Base-by-base conservation (phyloP, 208 protist species). In the Crithidia brevicula region DNA sequence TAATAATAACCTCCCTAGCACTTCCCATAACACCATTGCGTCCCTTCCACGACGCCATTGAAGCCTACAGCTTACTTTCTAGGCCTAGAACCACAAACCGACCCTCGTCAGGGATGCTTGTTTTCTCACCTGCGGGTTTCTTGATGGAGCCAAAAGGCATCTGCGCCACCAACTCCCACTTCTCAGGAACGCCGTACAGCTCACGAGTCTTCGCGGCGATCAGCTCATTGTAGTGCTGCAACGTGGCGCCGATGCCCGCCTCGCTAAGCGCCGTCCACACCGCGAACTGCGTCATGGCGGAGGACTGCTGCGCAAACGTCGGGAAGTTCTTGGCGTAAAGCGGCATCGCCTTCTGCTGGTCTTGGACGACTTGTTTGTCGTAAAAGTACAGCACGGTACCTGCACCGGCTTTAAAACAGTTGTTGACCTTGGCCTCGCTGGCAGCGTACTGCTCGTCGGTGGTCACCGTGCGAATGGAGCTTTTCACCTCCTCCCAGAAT, bases 191-290 rank as follows among this genome's bases (percentile, higher is more conserved):
- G 7, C 60, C 23, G 63, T 74, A 77, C 34, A 27, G 30, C 22
- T 62, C 38, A 2, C 45, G 52, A 11, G 68, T 16, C 8, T 57
- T 47, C 0, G 23, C 61, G 3, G 52, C 60, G 58, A 86, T 81
- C 22, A 86, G 62, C 40, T 69, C 64, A n/a, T 72, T 72, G 74
- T 82, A 86, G 67, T 86, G 80, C 62, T 82, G 76, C 31, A 86
- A 61, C 3, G 60, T 56, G 15, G 72, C 81, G 28, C 72, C 81
- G n/a, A 77, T 62, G 0, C 38, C 42, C 15, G 30, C 71, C 71
- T 75, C 8, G 2, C 53, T 52, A 22, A 80, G 72, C 18, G 69
- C 68, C 36, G 77, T 79, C 81, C 81, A 82, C 54, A 86, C 81
- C 15, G 72, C 76, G 52, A 65, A 74, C 67, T 86, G 81, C 51